A percentile compares a stretch with the other conserved stretches of the same genome.
Evolutionary conservation across 1,139 yeast genomes (phyloP).

Genomic region (Magnusiomyces tetraspermus): DNA sequence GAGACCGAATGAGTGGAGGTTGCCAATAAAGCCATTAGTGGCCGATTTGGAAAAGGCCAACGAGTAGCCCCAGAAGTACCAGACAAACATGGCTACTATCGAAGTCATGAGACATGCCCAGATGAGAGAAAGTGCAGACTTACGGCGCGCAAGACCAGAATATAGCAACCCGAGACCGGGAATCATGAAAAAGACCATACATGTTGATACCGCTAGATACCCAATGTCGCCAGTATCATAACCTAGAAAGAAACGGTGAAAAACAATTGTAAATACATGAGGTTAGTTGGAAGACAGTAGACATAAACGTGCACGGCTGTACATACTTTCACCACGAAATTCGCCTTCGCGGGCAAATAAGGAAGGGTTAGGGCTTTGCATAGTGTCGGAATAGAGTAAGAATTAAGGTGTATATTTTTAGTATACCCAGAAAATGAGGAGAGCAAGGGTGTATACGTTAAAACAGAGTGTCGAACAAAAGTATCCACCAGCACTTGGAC

Average conservation of each 20-base stretch:
- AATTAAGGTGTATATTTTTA: too few relatives aligned
- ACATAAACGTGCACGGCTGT: too few relatives aligned
- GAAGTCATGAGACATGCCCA: slow-evolving; percentile 74
- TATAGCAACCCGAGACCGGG: slow-evolving; percentile 92
- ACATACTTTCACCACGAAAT: too few relatives aligned
- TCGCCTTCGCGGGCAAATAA: too few relatives aligned
- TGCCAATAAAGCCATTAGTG: slow-evolving; percentile 76
- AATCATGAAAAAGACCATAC: slow-evolving; percentile 82
- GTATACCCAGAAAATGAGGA: too few relatives aligned
- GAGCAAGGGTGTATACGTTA: too few relatives aligned
- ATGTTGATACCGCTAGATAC: slow-evolving; percentile 44
- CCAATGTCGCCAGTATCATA: slow-evolving; percentile 43
- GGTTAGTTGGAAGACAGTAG: too few relatives aligned
- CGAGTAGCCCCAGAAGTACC: slow-evolving; percentile 98
- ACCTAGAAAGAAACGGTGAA: too few relatives aligned
- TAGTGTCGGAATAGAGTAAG: too few relatives aligned
- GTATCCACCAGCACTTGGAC: too few relatives aligned
- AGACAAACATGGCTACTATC: slow-evolving; percentile 76
- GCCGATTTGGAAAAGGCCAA: slow-evolving; percentile 74
- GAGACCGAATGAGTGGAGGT: slow-evolving; percentile 72
- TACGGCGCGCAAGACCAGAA: slow-evolving; percentile 86
- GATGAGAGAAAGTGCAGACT: slow-evolving; percentile 80
- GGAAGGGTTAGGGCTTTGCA: too few relatives aligned
- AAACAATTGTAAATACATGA: background rate
- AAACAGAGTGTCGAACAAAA: too few relatives aligned